These are phyloP conservation scores for Penicillium aurantiogriseum DNA, from an alignment of 2,329 filamentous ascomycete genomes.

Conservation along the genomic window DNA sequence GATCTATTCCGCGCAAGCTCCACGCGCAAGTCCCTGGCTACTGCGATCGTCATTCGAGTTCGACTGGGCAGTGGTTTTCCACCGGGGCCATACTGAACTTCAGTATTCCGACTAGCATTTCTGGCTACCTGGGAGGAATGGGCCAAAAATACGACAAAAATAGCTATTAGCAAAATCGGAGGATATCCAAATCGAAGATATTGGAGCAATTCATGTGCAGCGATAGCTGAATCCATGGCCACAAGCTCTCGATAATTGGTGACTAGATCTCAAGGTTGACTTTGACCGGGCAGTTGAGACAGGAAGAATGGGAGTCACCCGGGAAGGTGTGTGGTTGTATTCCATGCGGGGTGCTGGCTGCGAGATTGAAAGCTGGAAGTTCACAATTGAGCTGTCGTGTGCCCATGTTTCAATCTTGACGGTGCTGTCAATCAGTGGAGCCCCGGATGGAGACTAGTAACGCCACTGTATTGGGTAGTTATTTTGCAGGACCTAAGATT, in stretches of 20 bases:
- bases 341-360: neutral
- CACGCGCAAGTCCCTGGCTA: neutral
- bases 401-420: neutral
- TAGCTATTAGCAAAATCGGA: neutral
- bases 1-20: neutral
- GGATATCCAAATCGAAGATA: neutral
- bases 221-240: neutral
- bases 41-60: neutral
- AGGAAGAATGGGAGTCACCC: neutral
- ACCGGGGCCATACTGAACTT: neutral
- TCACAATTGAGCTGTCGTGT: neutral
- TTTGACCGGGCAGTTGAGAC: neutral
- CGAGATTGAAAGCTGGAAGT: neutral
- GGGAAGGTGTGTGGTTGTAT: neutral
- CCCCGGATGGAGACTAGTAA: neutral
- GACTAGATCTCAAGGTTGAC: neutral
- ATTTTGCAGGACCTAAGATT: neutral
- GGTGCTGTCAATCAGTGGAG: neutral
- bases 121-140: neutral
- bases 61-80: constrained; percentile 2
- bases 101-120: neutral
- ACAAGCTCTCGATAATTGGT: neutral
- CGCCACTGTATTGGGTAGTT: neutral
- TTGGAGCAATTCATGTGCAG: neutral
- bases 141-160: neutral